A percentile compares a stretch with the other conserved stretches of the same genome.
Conservation (phyloP, 1,139 yeast species). For the Wickerhamiella infanticola region DNA sequence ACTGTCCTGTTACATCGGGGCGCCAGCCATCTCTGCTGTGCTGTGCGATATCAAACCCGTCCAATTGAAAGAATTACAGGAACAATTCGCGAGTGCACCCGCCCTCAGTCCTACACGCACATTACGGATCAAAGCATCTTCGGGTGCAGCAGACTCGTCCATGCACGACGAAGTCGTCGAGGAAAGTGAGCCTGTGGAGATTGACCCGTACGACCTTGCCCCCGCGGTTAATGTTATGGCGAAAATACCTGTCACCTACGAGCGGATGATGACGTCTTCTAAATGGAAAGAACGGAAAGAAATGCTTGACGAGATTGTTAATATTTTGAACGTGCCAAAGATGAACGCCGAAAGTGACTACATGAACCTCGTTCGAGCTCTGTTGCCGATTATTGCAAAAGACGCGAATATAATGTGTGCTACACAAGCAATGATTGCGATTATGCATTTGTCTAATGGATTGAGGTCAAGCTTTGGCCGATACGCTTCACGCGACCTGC, state of each 20-base stretch:
- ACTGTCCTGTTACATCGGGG: constrained; percentile 65
- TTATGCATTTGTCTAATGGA: constrained; percentile 51
- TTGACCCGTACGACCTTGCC: constrained; percentile 39
- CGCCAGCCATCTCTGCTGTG: constrained; percentile 40
- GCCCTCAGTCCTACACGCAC: background rate
- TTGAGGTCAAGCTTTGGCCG: constrained; percentile 39
- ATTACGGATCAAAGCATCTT: constrained; percentile 16
- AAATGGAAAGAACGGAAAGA: constrained; percentile 93
- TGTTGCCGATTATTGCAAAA: constrained; percentile 54
- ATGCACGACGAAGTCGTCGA: constrained; percentile 17
- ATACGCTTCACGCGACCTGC: constrained; percentile 39
- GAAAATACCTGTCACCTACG: constrained; percentile 50
- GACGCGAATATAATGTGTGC: constrained; percentile 90
- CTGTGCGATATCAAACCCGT: constrained; percentile 69
- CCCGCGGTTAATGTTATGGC: constrained; percentile 47
- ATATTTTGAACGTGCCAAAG: constrained; percentile 34
- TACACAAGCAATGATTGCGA: constrained; percentile 58
- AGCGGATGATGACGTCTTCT: constrained; percentile 38
- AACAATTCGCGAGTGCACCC: constrained; percentile 43
- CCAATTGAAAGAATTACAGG: constrained; percentile 72
- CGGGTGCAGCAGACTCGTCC: background rate
- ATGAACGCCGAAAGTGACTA: constrained; percentile 49
- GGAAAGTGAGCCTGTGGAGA: constrained; percentile 19
- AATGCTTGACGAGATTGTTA: constrained; percentile 53
- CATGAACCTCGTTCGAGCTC: constrained; percentile 38